Evolutionary conservation across 2,329 filamentous ascomycete genomes (phyloP).

Genomic region (Elsinoe fawcettii): DNA sequence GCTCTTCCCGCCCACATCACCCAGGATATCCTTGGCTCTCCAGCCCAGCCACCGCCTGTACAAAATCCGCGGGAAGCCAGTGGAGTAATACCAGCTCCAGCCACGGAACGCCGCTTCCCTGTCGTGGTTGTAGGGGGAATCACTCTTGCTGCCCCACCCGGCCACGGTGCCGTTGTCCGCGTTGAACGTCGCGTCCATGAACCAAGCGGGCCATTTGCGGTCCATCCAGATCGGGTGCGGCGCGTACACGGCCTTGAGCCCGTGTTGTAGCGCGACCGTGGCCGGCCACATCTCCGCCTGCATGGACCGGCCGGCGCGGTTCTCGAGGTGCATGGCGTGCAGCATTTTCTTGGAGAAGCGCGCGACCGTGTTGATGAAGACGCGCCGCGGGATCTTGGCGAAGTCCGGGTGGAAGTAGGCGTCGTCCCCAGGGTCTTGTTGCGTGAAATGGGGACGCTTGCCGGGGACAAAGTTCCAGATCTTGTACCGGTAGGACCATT

Average conservation of each 20-base stretch:
- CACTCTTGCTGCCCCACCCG: constrained; percentile 37
- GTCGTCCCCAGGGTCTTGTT: constrained; percentile 60
- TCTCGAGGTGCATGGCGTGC: constrained; percentile 83
- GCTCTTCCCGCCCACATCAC: constrained; percentile 43
- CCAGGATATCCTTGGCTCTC: constrained; percentile 68
- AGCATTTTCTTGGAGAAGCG: constrained; percentile 75
- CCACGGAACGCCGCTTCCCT: constrained; percentile 83
- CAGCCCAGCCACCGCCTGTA: constrained; percentile 83
- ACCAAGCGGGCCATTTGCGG: constrained; percentile 72
- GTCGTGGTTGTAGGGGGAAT: constrained; percentile 47
- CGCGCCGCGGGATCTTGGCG: constrained; percentile 56
- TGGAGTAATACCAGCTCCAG: constrained; percentile 87
- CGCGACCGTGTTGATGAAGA: constrained; percentile 80
- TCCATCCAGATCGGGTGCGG: constrained; percentile 87
- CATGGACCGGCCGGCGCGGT: constrained; percentile 78
- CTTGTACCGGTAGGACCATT: constrained; percentile 55
- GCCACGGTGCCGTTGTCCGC: constrained; percentile 51
- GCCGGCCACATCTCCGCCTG: constrained; percentile 97
- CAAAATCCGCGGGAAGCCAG: constrained; percentile 69
- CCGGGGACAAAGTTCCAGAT: constrained; percentile 43
- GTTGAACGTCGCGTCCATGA: constrained; percentile 74
- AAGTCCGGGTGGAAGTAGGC: constrained; percentile 47
- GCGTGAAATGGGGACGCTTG: constrained; percentile 74
- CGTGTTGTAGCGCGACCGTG: constrained; percentile 80
- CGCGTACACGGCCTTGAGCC: constrained; percentile 83